Evolutionary conservation across 139 green algal species (phyloP), one percentile per base, ranked within the genome.

Genomic region (Volvox africanus): DNA sequence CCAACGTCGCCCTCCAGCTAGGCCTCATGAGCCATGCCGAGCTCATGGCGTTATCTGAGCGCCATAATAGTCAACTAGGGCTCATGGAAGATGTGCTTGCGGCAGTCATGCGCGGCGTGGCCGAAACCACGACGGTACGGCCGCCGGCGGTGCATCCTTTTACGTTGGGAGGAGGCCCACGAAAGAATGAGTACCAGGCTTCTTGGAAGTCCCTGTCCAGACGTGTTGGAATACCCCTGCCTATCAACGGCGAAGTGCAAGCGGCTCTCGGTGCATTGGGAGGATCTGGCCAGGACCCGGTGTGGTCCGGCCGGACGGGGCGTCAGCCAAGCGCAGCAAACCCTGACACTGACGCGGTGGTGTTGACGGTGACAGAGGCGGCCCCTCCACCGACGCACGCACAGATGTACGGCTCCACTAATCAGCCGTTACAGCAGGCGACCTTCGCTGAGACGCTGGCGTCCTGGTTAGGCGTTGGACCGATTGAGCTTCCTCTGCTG

Each of bases 101-200:
- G 0, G 44, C 86, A 20, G 86, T 90, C 14, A 61, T 90, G 14
- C 50, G 30, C 30, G 73, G 69, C 32, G 71, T 89, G 21, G 67
- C 12, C 0, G 85, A 89, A 6, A 24, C 50, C 11, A 75, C 86
- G 26, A 90, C 44, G 14, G n/a, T 90, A 13, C 86, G 86, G 30
- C 71, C 71, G 6, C 86, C 86, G 11, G 30, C 73, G 0, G 86
- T 90, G 30, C 50, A 84, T 14, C 44, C 86, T 75, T 90, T 90
- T 69, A 90, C 86, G 2, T 20, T 90, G 14, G 86, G 86, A 20
- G 86, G 71, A 2, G 44, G 28, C 3, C n/a, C n/a, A 0, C 86
- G 86, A 73, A 83, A 90, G 86, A 75, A 90, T 71, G 50, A 90
- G n/a, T 90, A 84, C 86, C 71, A 67, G 1, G 20, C 73, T 24